Base-by-base conservation (phyloP, 768 basidiomycete species). In the Amyloporia xantha region DNA sequence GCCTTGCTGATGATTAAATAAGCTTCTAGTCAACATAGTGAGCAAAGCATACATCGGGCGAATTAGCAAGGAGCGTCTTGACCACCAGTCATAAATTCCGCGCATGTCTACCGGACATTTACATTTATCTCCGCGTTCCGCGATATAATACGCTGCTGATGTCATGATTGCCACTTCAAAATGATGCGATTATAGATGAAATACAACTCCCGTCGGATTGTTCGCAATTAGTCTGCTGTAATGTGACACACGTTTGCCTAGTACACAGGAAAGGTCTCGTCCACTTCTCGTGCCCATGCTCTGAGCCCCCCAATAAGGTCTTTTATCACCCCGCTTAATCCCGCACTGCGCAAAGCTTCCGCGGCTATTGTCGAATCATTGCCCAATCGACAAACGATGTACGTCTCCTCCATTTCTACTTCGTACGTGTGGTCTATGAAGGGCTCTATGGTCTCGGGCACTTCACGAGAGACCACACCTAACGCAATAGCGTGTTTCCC, bases 361-460 rank as follows among this genome's bases (percentile, higher is more conserved):
- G 82, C 92, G 25, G 93, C 95, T 17, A 90, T 76, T 63, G 91
- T 89, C 1, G 91, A 95, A 64, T 97, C 95, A 59, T 97, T 98
- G 4, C 95, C 94, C 19, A 91, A 71, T 25, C 91, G 77, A 66
- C 94, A 98, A 23, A 96, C 66, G 15, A 96, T 68, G 51, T 81
- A 81, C 2, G 64, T 55, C 15, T 62, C 41, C 7, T 70, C 63
- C 9, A 62, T 17, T 52, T 33, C 30, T 33, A 7, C 30, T 15
- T 33, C 30, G 30, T 33, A 7, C 15, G 9, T 15, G 30, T 7
- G 30, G 15, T 33, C 30, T 33, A 15, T 33, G 30, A 33, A 15
- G 30, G 30, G n/a, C n/a, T n/a, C n/a, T n/a, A n/a, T n/a, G n/a
- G n/a, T n/a, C n/a, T n/a, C n/a, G n/a, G n/a, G n/a, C n/a, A n/a